Base-by-base conservation (phyloP, 495 filamentous ascomycete genomes). In the Diplogelasinospora grovesii region DNA sequence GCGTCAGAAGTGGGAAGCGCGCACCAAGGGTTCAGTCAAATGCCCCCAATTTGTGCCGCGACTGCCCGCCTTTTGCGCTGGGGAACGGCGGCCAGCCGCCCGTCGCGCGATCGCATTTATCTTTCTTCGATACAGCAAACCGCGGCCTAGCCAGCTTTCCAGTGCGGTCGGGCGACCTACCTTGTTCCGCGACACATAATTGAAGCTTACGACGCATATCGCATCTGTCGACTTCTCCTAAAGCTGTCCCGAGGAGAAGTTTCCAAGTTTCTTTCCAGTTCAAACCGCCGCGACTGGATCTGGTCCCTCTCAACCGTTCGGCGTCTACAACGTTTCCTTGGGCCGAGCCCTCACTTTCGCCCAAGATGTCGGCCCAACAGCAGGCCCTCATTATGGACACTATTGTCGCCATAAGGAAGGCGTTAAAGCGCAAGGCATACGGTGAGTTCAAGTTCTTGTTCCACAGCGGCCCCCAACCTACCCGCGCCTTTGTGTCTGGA, bases 341-440 rank as follows among this genome's bases (percentile, higher is more conserved):
- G n/a, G n/a, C 13, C 22, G 10, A 11, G 13, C 31, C 8, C 11
- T 25, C 18, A 6, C 27, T 33, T 23, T 19, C 20, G 14, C 26
- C 13, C 51, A 45, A 18, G 7, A 60, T 60, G 57, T 50, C 57
- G 47, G 52, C 42, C 9, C 55, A 56, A 39, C 57, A 61, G 39
- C 52, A 59, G 19, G 54, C 54, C 22, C n/a, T 56, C 22, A 41
- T 59, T 22, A 46, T 54, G 43, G 55, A 61, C 10, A 59, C 57
- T 9, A 35, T 59, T 21, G 24, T 49, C 41, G 49, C 49, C 15
- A 44, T 59, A 1, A 39, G 37, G 35, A 56, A 52, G 31, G 46
- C 49, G 1, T 18, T 56, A 23, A 61, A 59, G 31, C 47, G 57
- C 18, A 56, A 51, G 25, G 46, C 45, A 22, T 56, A 61, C 22